Base-by-base conservation (phyloP, 306 rosid genomes). In the Begonia peltatifolia region DNA sequence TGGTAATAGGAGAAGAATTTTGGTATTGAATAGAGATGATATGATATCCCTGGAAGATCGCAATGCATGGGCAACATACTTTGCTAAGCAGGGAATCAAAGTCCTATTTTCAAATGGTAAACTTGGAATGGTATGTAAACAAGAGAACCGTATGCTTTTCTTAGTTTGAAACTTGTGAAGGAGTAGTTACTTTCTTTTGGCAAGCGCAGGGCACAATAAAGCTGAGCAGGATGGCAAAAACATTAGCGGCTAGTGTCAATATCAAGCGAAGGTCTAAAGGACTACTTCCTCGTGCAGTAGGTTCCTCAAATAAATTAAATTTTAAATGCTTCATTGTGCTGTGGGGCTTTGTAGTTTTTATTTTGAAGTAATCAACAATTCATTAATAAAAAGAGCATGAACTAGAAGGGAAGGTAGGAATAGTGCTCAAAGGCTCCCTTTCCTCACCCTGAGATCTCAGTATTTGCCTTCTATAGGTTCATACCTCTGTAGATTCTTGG, bases 11-110 rank as follows among this genome's bases (percentile, higher is more conserved):
- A 82, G 66, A 76, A 82, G 95, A 71, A 68, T 89, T 63, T 57
- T 89, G 85, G 97, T 89, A 62, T 69, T 89, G 68, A 89, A 89
- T 63, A 85, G 97, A 68, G 97, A 85, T 74, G 97, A 89, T 76
- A 89, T 89, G 95, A 85, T 89, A 74, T 78, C 94, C 49, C 63
- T 75, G 0, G 82, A 73, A 42, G 97, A 89, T 65, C 81, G 94
- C 51, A 82, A 89, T 80, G 87, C 90, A 65, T 89, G 97, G 97
- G 97, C 97, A 1, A 59, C 73, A 22, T 76, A 85, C 78, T 89
- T 70, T 76, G 62, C 83, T 36, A 74, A 68, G 59, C 73, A 76
- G 59, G 95, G 95, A 54, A 78, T 59, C 4, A 89, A 80, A 67
- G 94, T 65, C 58, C 77, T 89, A 59, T 89, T 82, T 67, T 76